Evolutionary conservation across 2,329 filamentous ascomycete species (phyloP).

Genomic region (Penicillium sp.): DNA sequence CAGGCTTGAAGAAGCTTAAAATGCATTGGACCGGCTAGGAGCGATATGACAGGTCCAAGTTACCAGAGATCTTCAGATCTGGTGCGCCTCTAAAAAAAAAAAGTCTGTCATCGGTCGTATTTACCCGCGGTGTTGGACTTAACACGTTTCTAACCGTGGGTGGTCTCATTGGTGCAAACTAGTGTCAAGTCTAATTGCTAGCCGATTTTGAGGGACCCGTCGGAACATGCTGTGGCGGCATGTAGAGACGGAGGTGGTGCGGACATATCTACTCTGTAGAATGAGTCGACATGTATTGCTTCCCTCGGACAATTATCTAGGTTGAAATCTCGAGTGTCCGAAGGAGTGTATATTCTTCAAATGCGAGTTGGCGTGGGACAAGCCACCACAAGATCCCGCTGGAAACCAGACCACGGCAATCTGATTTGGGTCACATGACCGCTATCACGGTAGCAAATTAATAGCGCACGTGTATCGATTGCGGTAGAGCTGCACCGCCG

Average conservation of each 20-base stretch:
- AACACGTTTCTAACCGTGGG: neutral
- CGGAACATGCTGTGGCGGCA: neutral
- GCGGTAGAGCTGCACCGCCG: slow-evolving; percentile 11
- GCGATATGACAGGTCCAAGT: neutral
- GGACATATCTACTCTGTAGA: neutral
- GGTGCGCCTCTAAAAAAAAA: neutral
- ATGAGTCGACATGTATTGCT: neutral
- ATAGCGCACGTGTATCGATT: slow-evolving; percentile 17
- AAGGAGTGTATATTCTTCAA: too few species aligned
- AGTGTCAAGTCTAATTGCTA: slow-evolving; percentile 5
- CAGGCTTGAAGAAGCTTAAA: neutral
- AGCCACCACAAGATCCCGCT: neutral
- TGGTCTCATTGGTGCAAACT: slow-evolving; percentile 7
- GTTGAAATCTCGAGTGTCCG: too few species aligned
- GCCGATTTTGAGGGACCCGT: neutral
- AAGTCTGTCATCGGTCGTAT: neutral
- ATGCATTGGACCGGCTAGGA: neutral
- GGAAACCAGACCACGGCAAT: neutral
- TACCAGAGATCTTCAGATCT: neutral
- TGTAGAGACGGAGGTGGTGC: neutral
- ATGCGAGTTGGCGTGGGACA: neutral
- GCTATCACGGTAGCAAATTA: slow-evolving; percentile 11
- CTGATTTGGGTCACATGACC: slow-evolving; percentile 5
- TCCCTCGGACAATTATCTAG: too few species aligned
- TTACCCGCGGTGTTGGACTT: neutral